Evolutionary conservation across 2,329 filamentous ascomycete genomes (phyloP).

Genomic region (Fusarium vanettenii): DNA sequence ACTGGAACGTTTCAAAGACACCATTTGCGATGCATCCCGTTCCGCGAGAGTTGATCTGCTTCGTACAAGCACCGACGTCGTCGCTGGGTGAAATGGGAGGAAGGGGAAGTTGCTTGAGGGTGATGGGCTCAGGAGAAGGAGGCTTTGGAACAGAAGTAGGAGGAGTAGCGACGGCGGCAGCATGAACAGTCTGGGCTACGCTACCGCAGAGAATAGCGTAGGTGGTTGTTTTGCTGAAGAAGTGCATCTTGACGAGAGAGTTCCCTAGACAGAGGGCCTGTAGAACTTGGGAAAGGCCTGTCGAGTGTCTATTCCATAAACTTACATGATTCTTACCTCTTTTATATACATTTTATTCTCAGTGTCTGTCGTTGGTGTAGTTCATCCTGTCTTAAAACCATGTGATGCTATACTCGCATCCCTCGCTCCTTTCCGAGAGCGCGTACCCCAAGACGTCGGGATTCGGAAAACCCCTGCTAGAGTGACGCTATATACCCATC

Average conservation of each 20-base stretch:
- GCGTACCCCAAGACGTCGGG: background rate
- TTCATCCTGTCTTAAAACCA: background rate
- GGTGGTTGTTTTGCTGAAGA: background rate
- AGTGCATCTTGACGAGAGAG: background rate
- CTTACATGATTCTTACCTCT: background rate
- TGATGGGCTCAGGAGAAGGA: constrained; percentile 9
- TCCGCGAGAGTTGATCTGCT: background rate
- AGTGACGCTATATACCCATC: background rate
- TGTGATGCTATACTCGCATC: background rate
- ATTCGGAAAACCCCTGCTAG: background rate
- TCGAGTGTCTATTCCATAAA: background rate
- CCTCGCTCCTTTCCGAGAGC: background rate
- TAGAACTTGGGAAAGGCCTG: background rate
- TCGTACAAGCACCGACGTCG: background rate
- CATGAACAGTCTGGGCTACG: background rate
- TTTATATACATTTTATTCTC: background rate
- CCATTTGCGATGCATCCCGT: constrained; percentile 10
- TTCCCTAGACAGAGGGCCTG: background rate
- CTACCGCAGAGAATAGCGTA: background rate
- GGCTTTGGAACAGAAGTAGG: background rate
- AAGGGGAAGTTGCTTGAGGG: constrained; percentile 7
- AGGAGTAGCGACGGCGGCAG: background rate
- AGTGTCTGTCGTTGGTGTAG: background rate
- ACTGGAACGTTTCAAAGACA: background rate
- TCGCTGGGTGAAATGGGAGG: constrained; percentile 1